Conservation (phyloP, 2,329 filamentous ascomycete genomes). For the Aspergillus pseudotamarii region DNA sequence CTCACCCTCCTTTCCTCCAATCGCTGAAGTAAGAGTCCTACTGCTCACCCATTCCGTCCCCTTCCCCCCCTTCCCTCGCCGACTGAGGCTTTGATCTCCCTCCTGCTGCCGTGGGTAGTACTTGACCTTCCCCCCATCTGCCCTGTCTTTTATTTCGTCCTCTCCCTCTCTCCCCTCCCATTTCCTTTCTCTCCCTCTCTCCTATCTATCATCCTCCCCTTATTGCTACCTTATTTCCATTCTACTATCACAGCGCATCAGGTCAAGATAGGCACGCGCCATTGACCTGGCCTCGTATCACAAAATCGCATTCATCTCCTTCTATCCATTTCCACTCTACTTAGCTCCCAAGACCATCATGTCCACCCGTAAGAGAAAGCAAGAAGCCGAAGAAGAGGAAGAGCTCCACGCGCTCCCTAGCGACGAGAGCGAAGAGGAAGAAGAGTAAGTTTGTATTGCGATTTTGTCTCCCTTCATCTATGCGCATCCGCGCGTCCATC, state of each 20-base stretch:
- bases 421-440: constrained; percentile 54
- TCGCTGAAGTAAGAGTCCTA: constrained; percentile 1
- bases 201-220: constrained; percentile 35
- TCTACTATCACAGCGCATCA: constrained; percentile 3
- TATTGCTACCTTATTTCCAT: constrained; percentile 14
- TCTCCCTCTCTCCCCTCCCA: constrained; percentile 15
- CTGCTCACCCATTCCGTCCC: constrained; percentile 51
- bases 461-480: not conserved
- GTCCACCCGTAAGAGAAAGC: constrained; percentile 55
- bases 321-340: constrained; percentile 12
- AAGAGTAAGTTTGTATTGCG: constrained; percentile 45
- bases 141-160: constrained; percentile 27
- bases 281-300: constrained; percentile 12
- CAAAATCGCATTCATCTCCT: constrained; percentile 5
- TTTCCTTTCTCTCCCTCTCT: constrained; percentile 42
- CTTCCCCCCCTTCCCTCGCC: constrained; percentile 34
- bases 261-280: constrained; percentile 9
- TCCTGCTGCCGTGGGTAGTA: constrained; percentile 24
- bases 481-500: not conserved
- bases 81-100: constrained; percentile 25
- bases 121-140: constrained; percentile 17
- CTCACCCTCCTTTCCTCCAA: constrained; percentile 35
- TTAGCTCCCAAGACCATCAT: constrained; percentile 30
- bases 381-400: constrained; percentile 51
- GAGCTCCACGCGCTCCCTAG: constrained; percentile 53